Evolutionary conservation across 768 basidiomycete genomes (phyloP).

Genomic region (Kwoniella shandongensis): DNA sequence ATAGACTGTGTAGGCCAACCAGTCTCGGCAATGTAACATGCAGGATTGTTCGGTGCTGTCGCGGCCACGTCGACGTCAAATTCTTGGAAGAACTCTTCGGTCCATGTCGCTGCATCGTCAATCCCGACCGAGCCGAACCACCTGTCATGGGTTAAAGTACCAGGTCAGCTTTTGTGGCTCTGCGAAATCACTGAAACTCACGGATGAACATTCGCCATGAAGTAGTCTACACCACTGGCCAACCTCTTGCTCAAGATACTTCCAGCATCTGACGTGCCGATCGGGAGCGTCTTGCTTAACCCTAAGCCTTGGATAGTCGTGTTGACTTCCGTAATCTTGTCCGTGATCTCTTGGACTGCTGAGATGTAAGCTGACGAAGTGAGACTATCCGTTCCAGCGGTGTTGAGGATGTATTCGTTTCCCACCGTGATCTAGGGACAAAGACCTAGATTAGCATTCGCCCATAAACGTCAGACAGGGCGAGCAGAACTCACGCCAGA

Average conservation of each 20-base stretch:
- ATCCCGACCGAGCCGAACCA: conserved; percentile 86
- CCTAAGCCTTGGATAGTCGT: conserved; percentile 59
- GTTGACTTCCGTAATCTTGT: conserved; percentile 59
- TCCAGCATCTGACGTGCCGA: conserved; percentile 84
- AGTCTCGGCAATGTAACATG: conserved; percentile 92
- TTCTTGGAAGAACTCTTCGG: conserved; percentile 69
- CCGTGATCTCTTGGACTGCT: conserved; percentile 65
- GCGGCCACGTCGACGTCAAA: conserved; percentile 61
- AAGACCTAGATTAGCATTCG: background rate
- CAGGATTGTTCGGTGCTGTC: conserved; percentile 66
- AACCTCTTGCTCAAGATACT: conserved; percentile 75
- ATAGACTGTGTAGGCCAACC: conserved; percentile 55
- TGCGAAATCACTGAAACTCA: conserved; percentile 25
- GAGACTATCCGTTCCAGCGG: conserved; percentile 29
- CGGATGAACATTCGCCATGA: conserved; percentile 83
- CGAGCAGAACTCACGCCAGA: conserved; percentile 57
- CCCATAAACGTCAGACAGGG: background rate
- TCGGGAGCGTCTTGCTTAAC: conserved; percentile 63
- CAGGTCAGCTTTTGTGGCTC: background rate
- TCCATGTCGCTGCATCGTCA: conserved; percentile 74
- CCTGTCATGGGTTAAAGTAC: conserved; percentile 3
- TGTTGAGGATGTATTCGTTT: conserved; percentile 84
- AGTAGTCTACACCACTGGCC: conserved; percentile 55
- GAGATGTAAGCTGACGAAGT: conserved; percentile 39
- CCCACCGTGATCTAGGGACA: conserved; percentile 73